phyloP scores from a whole-genome alignment of 164 flowering plant genomes.

The Chloranthus sessilifolius region DNA sequence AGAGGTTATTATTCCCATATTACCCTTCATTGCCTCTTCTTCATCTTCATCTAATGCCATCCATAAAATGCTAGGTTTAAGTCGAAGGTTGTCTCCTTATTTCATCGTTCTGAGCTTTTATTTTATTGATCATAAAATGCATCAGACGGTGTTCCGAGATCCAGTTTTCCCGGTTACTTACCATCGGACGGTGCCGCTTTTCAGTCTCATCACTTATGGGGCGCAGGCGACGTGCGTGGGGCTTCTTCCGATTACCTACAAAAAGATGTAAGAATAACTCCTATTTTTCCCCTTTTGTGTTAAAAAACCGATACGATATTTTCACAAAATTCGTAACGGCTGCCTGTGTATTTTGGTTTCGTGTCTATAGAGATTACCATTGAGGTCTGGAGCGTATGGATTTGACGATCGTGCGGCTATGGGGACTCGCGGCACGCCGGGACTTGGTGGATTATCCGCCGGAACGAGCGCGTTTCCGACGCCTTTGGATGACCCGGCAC shows the following conservation, averaged over 20 bases:
- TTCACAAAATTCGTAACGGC: not conserved
- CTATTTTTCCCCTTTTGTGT: not conserved
- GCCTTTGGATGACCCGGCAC: conserved; percentile 32
- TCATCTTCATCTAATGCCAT: too few relatives aligned
- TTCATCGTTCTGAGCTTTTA: not conserved
- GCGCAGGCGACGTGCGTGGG: conserved; percentile 22
- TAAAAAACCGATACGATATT: not conserved
- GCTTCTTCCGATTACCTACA: conserved; percentile 29
- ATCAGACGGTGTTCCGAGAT: not conserved
- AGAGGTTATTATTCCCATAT: too few relatives aligned
- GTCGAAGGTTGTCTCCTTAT: too few relatives aligned
- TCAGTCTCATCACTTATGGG: conserved; percentile 17
- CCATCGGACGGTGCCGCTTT: conserved; percentile 33
- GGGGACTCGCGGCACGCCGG: conserved; percentile 29
- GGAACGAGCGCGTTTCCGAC: conserved; percentile 32
- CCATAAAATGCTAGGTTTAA: too few relatives aligned
- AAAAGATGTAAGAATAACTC: conserved; percentile 28
- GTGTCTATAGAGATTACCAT: conserved; percentile 14
- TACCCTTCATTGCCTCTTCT: too few relatives aligned
- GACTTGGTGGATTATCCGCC: conserved; percentile 27
- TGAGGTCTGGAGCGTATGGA: conserved; percentile 32
- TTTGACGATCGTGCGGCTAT: conserved; percentile 23
- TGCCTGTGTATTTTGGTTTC: not conserved
- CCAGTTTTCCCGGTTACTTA: conserved; percentile 42
- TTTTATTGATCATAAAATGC: not conserved